Evolutionary conservation across 2,329 filamentous ascomycete genomes (phyloP).

Genomic region (Coccinonectria pachysandricola): DNA sequence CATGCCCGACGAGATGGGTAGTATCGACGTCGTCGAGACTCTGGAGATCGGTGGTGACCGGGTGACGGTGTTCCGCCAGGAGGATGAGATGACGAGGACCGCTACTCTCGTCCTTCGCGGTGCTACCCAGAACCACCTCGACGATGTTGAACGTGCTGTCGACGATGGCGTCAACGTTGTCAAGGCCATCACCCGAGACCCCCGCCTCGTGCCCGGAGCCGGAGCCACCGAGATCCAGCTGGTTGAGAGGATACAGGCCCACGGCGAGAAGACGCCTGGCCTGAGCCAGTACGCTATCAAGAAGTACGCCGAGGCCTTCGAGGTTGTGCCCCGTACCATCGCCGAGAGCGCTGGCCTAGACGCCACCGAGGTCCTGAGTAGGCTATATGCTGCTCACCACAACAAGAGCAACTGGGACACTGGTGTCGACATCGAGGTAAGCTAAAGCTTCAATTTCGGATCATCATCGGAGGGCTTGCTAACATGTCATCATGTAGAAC

Average conservation of each 20-base stretch:
- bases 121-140: constrained; percentile 94
- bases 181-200: constrained; percentile 93
- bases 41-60: constrained; percentile 95
- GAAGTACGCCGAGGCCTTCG: constrained; percentile 95
- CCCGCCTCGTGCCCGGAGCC: constrained; percentile 83
- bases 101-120: constrained; percentile 90
- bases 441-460: constrained; percentile 7
- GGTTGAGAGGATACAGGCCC: constrained; percentile 80
- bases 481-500: constrained; percentile 50
- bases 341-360: constrained; percentile 94
- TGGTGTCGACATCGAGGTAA: constrained; percentile 85
- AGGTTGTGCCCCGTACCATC: constrained; percentile 87
- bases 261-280: constrained; percentile 86
- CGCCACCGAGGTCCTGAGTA: constrained; percentile 90
- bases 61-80: constrained; percentile 96
- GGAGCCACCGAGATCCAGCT: constrained; percentile 92
- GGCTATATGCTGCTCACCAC: constrained; percentile 86
- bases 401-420: constrained; percentile 78
- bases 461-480: constrained; percentile 11
- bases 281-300: constrained; percentile 93
- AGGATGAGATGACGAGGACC: constrained; percentile 83
- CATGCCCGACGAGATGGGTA: constrained; percentile 99
- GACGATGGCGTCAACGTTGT: constrained; percentile 98
- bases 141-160: constrained; percentile 92
- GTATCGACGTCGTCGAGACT: constrained; percentile 89